Base-by-base conservation (phyloP, 257 asterid species). In the Solanum boliviense region DNA sequence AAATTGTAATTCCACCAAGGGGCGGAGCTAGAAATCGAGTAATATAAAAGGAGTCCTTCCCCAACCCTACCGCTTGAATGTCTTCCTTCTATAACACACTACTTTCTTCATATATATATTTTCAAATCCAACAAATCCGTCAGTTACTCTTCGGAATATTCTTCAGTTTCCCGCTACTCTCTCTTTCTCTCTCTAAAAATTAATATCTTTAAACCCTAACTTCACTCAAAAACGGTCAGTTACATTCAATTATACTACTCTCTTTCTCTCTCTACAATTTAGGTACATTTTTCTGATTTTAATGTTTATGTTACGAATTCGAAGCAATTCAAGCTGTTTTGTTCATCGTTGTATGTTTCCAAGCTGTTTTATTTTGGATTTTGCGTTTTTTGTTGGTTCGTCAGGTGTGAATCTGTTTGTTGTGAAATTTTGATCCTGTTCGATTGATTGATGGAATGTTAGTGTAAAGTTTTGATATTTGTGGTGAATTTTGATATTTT, bases 81-180 rank as follows among this genome's bases (percentile, higher is more conserved):
- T 18, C 9, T 74, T 74, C 9, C 84, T 76, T 76, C 84, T 13
- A 20, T 1, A n/a, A n/a, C 84, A 76, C 84, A 76, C 74, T 68
- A 75, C 74, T 67, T 67, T 13, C 20, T 25, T 27, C 34, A 12
- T 67, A 25, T 68, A 3, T 68, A 25, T 18, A 56, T 56, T 56
- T 20, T 56, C 65, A 56, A 56, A 56, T 56, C 65, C 65, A 56
- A 56, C 46, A n/a, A 78, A 13, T 41, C 84, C 83, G 83, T 25
- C 84, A 25, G 36, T 78, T 39, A 13, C 78, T 8, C 13, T 16
- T 32, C 41, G 2, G 41, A 73, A 73, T 73, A 13, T 73, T 73
- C 85, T 46, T 81, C 68, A 44, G 27, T 46, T 81, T 81, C 85
- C 85, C 85, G 85, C 85, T 81, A 44, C 85, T 81, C 84, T 38